phyloP scores from a whole-genome alignment of 2,329 filamentous ascomycete genomes.

The Berkeleyomyces rouxiae region DNA sequence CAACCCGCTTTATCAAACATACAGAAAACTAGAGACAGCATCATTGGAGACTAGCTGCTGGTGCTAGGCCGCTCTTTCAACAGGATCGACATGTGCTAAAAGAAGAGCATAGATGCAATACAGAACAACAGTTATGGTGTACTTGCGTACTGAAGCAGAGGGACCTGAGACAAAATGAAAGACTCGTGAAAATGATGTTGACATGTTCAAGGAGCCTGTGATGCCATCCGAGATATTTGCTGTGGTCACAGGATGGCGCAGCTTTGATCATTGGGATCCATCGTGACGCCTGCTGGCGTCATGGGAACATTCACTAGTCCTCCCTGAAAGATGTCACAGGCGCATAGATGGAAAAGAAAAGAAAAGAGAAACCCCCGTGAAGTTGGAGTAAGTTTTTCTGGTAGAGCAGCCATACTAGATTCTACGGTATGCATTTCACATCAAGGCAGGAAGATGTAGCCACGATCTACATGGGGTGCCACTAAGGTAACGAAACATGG shows the following conservation, averaged over 20 bases:
- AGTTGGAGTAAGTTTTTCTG: neutral
- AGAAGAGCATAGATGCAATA: neutral
- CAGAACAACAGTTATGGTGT: neutral
- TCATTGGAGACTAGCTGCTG: neutral
- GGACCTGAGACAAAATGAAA: neutral
- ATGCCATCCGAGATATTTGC: neutral
- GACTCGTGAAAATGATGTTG: neutral
- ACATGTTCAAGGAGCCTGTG: neutral
- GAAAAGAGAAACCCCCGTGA: neutral
- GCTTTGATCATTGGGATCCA: neutral
- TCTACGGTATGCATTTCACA: neutral
- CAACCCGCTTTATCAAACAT: neutral
- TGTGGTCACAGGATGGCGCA: neutral
- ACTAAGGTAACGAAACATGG: constrained; percentile 22
- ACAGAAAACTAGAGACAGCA: neutral
- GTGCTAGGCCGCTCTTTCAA: neutral
- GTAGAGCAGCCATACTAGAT: neutral
- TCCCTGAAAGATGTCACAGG: neutral
- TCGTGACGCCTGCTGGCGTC: neutral
- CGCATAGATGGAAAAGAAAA: neutral
- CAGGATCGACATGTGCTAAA: neutral
- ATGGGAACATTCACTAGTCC: neutral
- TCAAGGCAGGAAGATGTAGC: constrained; percentile 21
- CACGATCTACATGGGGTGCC: constrained; percentile 29
- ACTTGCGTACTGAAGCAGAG: neutral